Evolutionary conservation across 1,284 basidiomycete species (phyloP), one percentile per base, ranked within the genome.

Genomic region (Boletus coffeatus): DNA sequence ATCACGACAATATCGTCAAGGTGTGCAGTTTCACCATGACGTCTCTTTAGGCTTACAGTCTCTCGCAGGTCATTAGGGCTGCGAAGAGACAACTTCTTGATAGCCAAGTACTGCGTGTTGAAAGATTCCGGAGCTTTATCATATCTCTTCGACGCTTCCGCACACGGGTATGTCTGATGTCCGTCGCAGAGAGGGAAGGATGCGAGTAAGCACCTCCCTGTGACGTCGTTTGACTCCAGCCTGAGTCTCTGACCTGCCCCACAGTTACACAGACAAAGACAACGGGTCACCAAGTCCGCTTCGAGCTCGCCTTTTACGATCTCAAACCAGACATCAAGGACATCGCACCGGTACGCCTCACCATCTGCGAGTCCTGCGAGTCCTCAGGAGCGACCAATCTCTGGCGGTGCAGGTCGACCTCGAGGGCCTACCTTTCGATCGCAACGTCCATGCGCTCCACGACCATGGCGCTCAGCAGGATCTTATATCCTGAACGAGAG

Each of bases 141-240:
- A 94, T 69, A 87, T 93, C 16, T 89, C 90, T 9, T 90, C 92
- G 0, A 91, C 91, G 0, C 76, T 96, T 56, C 78, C 94, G 14
- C 92, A 94, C 67, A 83, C 93, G 48, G 90, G 90, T 10, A 82
- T 96, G 74, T 79, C 93, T 37, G 92, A 89, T 68, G 79, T 94
- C 52, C 36, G 36, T 36, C 36, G 36, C 36, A 36, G 36, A 36
- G 36, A 36, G 36, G 36, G 36, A 36, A 36, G 36, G 36, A 36
- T 36, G 36, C 36, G 36, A 36, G 36, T 36, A 36, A 36, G 36
- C 36, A 36, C 36, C 36, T 36, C 36, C 36, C 36, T 36, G 36
- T 36, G 36, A 36, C 36, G 36, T 36, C 36, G 36, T 36, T 36
- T 36, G 36, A 34, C 32, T 34, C 32, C 36, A 36, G 36, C 36